These are phyloP conservation scores for Trametes polyzona DNA, from an alignment of 1,284 basidiomycete genomes.

Conservation along the genomic window DNA sequence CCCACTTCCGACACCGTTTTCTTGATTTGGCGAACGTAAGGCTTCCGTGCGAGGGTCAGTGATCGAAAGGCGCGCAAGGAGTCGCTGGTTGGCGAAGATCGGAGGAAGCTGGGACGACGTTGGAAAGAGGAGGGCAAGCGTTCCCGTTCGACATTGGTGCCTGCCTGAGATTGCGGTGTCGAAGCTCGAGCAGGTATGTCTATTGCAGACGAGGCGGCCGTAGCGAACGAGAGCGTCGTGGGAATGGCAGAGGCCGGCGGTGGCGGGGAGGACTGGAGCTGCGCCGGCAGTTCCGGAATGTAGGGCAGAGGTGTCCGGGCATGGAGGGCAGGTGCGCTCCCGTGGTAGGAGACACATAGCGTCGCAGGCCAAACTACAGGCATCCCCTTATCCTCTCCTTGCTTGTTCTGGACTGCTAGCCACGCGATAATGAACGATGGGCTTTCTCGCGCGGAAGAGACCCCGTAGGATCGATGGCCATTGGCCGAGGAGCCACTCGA, in stretches of 20 bases:
- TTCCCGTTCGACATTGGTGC: conserved; percentile 10
- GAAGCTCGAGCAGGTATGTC: conserved; percentile 15
- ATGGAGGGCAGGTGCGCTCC: conserved; percentile 42
- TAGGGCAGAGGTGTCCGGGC: conserved; percentile 51
- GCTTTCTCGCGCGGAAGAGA: not conserved
- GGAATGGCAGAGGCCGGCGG: conserved; percentile 31
- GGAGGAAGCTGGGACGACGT: conserved; percentile 23
- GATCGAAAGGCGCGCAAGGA: conserved; percentile 40
- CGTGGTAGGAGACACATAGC: conserved; percentile 57
- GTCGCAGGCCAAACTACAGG: conserved; percentile 69
- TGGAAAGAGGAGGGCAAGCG: conserved; percentile 26
- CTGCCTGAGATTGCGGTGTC: conserved; percentile 22
- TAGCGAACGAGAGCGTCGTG: conserved; percentile 8
- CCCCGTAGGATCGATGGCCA: not conserved
- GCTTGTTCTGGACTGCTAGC: conserved; percentile 73
- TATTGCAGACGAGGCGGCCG: conserved; percentile 23
- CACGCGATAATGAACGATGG: conserved; percentile 68
- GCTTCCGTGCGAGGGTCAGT: conserved; percentile 29
- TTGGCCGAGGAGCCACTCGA: not conserved
- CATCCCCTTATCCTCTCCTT: conserved; percentile 77
- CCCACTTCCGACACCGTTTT: conserved; percentile 60
- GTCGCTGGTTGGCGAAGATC: conserved; percentile 40
- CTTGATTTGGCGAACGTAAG: conserved; percentile 41
- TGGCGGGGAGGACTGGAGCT: conserved; percentile 65
- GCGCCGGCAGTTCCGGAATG: conserved; percentile 66